Conservation (phyloP, 306 rosid genomes). For the Leucaena leucocephala region DNA sequence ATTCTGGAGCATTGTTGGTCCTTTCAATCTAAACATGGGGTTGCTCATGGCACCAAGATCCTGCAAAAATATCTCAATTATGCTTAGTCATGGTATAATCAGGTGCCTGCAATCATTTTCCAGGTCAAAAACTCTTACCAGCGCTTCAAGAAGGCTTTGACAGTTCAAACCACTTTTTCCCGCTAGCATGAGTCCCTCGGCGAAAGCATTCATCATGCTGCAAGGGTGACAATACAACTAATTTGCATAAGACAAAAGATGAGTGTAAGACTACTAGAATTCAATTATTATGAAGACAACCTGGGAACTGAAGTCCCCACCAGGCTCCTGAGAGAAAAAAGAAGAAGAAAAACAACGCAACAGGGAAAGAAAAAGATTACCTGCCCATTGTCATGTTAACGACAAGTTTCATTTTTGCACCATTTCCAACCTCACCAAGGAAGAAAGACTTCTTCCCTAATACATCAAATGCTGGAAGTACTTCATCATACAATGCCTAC, state of each 20-base stretch:
- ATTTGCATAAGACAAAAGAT: slow-evolving; percentile 18
- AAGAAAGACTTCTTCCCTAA: slow-evolving; percentile 85
- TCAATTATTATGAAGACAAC: neutral
- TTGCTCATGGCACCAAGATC: slow-evolving; percentile 74
- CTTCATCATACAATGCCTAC: slow-evolving; percentile 70
- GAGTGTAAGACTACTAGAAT: neutral
- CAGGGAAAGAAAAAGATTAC: slow-evolving; percentile 41
- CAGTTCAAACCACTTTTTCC: slow-evolving; percentile 72
- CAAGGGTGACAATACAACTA: slow-evolving; percentile 18
- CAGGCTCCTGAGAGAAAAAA: no score
- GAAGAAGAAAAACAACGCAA: neutral
- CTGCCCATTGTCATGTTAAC: slow-evolving; percentile 99
- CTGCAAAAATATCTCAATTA: slow-evolving; percentile 42
- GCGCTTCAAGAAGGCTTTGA: slow-evolving; percentile 70
- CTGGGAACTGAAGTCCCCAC: neutral
- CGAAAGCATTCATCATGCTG: slow-evolving; percentile 90
- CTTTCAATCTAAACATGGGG: slow-evolving; percentile 79
- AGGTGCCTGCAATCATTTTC: slow-evolving; percentile 21
- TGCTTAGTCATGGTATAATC: slow-evolving; percentile 16
- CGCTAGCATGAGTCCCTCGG: slow-evolving; percentile 79
- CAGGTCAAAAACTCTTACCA: slow-evolving; percentile 51
- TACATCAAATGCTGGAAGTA: slow-evolving; percentile 67
- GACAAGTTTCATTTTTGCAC: slow-evolving; percentile 96
- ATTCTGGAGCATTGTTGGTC: slow-evolving; percentile 70
- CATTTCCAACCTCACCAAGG: slow-evolving; percentile 91